Conservation (phyloP, 73 alveolate genomes). For the Breviolum minutum region DNA sequence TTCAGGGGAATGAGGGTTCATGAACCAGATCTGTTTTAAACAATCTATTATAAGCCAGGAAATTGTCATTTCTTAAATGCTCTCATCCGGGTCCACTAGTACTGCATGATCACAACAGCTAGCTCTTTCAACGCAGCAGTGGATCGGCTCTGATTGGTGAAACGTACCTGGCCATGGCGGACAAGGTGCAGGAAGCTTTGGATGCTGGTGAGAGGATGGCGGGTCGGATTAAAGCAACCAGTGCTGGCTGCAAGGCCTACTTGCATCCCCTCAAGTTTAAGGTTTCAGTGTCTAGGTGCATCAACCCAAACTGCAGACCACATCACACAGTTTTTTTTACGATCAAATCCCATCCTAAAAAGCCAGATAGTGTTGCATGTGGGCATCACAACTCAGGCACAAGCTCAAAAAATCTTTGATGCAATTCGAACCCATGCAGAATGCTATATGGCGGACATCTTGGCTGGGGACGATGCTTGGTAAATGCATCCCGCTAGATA, state of each 20-base stretch:
- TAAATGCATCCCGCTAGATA: neutral
- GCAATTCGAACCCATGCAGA: neutral
- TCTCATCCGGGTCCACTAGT: neutral
- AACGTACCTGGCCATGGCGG: neutral
- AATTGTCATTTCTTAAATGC: neutral
- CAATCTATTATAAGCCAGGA: no score
- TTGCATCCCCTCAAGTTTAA: constrained; percentile 1
- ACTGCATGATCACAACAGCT: no score
- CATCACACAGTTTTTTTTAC: neutral
- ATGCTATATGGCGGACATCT: neutral
- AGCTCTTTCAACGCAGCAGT: neutral
- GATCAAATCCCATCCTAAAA: neutral
- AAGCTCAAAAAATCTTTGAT: constrained; percentile 12
- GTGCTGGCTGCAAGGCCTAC: neutral
- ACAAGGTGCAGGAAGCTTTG: neutral
- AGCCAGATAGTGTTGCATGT: neutral
- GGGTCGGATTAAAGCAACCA: neutral
- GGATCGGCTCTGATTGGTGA: neutral
- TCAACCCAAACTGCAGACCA: no score
- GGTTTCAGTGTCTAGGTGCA: neutral
- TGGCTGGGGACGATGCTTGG: neutral
- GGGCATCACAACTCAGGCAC: neutral
- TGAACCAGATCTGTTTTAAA: neutral
- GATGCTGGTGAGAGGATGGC: neutral
- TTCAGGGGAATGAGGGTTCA: neutral